Evolutionary conservation across 2,329 filamentous ascomycete genomes (phyloP), one percentile per base, ranked within the genome.

Genomic region (Aspergillus transmontanensis): DNA sequence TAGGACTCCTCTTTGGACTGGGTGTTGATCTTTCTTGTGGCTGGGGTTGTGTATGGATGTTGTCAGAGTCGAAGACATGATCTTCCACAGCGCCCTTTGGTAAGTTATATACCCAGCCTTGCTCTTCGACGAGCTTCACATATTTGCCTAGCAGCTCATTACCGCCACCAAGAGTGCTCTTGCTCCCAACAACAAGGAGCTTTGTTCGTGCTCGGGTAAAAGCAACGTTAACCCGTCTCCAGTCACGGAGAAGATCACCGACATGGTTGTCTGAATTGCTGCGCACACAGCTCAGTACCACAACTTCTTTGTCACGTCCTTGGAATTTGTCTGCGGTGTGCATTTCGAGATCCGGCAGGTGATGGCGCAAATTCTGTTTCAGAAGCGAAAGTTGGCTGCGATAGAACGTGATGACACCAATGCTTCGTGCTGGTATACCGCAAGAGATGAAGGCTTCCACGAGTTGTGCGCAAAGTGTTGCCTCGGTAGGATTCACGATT

Each of bases 281-380:
- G 34, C 95, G 87, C 16, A 98, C 95, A 34, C 96, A 89, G 60
- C 88, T 92, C 10, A 99, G 85, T 16, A 99, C 87, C 0, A 98
- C 87, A 3, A 96, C 89, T 73, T 97, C 93, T 75, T 99, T 99
- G 79, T 99, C 95, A 11, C 95, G 87, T 7, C 95, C 95, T 76
- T 99, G 95, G 78, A 97, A 99, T 51, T 94, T 93, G 79, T 99
- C 95, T 3, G 95, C 94, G 0, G 95, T 98, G 78, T 99, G 93
- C 85, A 98, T 93, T 78, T 99, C 95, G 1, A 99, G 88, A 2
- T 86, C 86, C 0, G 83, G 79, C 0, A 83, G 80, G 69, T 84
- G 78, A 48, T 80, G 82, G 36, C 87, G 86, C 39, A 97, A 86
- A 12, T 84, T 84, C 64, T 94, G 87, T 67, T 92, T 91, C 1